Base-by-base conservation (phyloP, 768 basidiomycete species). In the Tulasnella sp. region DNA sequence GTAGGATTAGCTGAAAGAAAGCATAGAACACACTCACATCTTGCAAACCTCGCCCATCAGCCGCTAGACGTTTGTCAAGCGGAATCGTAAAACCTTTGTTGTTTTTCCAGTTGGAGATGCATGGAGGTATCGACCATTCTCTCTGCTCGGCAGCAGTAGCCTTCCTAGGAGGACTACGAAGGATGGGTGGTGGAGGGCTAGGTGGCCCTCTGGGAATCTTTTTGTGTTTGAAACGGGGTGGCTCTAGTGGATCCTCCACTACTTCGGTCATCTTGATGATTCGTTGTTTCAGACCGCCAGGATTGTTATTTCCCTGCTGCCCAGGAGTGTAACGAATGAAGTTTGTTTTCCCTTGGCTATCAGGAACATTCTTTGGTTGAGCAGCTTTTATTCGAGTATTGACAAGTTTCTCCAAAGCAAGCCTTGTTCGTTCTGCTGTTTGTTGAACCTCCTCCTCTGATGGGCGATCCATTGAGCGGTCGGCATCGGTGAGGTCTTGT, bases 41-140 rank as follows among this genome's bases (percentile, higher is more conserved):
- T 66, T 99, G 95, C 29, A 99, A 73, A 53, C 95, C 95, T 58
- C 93, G 77, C n/a, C 93, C 93, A 65, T 98, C 95, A 3, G 95
- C 93, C 33, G 95, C 95, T 47, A 99, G 71, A 57, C 93, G 86
- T 69, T 99, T 98, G 64, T 98, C 95, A 29, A 98, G 74, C 32
- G 95, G 93, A 61, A 98, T 96, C 1, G 95, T 98, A 65, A 92
- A 99, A 75, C 95, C 95, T 69, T 98, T 99, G 79, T 98, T 96
- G 72, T 99, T 99, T 72, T 99, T 99, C 95, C 95, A 99, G 68
- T 99, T 99, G 24, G 89, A 93, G 54, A 99, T 96, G 65, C 93
- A 98, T 15, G 95, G 95, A 15, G 95, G 95, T 52, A 99, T 96
- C 91, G 96, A 95, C 95, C 95, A 98, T 61, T 98, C 95, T 69